Evolutionary conservation across 2,329 filamentous ascomycete species (phyloP).

Genomic region (Calonectria hawksworthii): DNA sequence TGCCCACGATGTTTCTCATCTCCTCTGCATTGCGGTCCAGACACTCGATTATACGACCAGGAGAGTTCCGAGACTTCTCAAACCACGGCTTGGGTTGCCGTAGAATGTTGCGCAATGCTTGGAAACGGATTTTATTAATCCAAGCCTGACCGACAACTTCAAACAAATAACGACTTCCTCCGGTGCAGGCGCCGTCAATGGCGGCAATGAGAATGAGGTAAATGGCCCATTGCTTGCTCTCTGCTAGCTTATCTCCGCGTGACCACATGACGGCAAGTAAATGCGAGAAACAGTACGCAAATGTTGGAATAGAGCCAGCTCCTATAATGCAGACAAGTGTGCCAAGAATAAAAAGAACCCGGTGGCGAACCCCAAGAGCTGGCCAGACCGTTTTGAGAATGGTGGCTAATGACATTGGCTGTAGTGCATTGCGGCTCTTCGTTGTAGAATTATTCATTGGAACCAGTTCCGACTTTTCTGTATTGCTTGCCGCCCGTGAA

Average conservation of each 20-base stretch:
- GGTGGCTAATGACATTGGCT: slow-evolving; percentile 37
- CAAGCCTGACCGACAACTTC: slow-evolving; percentile 81
- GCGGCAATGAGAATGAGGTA: slow-evolving; percentile 77
- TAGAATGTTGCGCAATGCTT: slow-evolving; percentile 78
- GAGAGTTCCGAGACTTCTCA: slow-evolving; percentile 74
- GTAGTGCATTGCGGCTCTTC: background rate
- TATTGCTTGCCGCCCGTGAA: slow-evolving; percentile 22
- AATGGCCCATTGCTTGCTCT: slow-evolving; percentile 77
- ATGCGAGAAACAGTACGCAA: slow-evolving; percentile 82
- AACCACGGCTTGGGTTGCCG: slow-evolving; percentile 86
- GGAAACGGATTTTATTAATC: slow-evolving; percentile 78
- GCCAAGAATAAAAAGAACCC: slow-evolving; percentile 69
- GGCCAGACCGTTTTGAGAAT: slow-evolving; percentile 76
- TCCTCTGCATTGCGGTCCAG: slow-evolving; percentile 89
- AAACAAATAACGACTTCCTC: slow-evolving; percentile 77
- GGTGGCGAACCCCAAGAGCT: slow-evolving; percentile 65
- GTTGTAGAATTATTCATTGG: background rate
- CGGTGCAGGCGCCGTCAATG: slow-evolving; percentile 75
- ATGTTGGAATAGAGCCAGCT: slow-evolving; percentile 78
- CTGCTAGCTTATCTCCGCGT: slow-evolving; percentile 59
- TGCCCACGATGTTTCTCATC: slow-evolving; percentile 84
- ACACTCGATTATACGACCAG: slow-evolving; percentile 75
- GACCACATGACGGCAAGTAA: slow-evolving; percentile 80
- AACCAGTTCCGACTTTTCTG: background rate
- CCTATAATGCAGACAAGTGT: slow-evolving; percentile 74